phyloP scores from a whole-genome alignment of 371 early-diverging fungal species.

The Enterocytospora artemiae region DNA sequence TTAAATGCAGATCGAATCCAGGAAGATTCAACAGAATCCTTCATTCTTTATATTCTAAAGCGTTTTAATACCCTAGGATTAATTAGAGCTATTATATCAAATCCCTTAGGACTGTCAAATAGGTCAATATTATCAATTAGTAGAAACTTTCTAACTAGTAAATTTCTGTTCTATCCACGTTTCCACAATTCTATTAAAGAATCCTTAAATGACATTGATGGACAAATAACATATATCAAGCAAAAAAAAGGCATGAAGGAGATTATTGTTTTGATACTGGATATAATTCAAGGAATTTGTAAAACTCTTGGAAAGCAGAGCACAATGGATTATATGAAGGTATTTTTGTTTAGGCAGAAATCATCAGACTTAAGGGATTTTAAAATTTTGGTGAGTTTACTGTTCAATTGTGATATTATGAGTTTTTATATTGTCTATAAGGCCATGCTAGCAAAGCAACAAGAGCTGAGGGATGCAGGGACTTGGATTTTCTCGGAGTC shows the following conservation, averaged over 20 bases:
- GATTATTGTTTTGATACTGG: constrained; percentile 28
- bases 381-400: constrained; percentile 19
- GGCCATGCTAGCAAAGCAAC: constrained; percentile 24
- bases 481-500: constrained; percentile 28
- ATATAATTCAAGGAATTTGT: constrained; percentile 29
- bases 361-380: constrained; percentile 10
- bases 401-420: constrained; percentile 25
- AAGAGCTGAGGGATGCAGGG: constrained; percentile 19
- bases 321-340: background rate
- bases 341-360: background rate
- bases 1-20: constrained; percentile 61
- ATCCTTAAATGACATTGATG: constrained; percentile 26
- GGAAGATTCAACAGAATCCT: constrained; percentile 34
- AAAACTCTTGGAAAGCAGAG: background rate
- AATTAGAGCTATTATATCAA: constrained; percentile 43
- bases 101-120: constrained; percentile 14
- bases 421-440: constrained; percentile 21
- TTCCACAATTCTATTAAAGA: constrained; percentile 36
- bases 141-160: constrained; percentile 9
- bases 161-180: constrained; percentile 46
- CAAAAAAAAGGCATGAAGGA: constrained; percentile 13
- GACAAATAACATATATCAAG: constrained; percentile 24
- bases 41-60: constrained; percentile 41
- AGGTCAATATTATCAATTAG: constrained; percentile 9
- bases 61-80: constrained; percentile 19